Conservation (phyloP, 257 asterid species). For the Verbena officinalis region DNA sequence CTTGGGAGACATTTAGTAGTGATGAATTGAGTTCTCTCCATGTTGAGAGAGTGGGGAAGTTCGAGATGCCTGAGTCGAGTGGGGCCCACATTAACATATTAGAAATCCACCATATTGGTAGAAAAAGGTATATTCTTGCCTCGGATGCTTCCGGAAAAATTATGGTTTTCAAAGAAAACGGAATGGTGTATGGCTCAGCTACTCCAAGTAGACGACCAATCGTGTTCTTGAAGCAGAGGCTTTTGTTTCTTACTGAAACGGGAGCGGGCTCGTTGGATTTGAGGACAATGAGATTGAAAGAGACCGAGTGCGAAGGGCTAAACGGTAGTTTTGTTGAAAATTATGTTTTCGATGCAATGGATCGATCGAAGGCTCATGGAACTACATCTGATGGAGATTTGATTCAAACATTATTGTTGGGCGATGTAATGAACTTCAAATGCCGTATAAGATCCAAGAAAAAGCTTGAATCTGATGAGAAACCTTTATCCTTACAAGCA, state of each 20-base stretch:
- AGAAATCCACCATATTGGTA: slow-evolving; percentile 87
- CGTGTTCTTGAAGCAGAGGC: slow-evolving; percentile 90
- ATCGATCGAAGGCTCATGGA: slow-evolving; percentile 88
- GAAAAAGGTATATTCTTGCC: slow-evolving; percentile 72
- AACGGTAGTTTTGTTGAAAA: slow-evolving; percentile 58
- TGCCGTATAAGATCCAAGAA: slow-evolving; percentile 81
- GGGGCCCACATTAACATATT: slow-evolving; percentile 47
- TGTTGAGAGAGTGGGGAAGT: slow-evolving; percentile 54
- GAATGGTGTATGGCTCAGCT: slow-evolving; percentile 59
- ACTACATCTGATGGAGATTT: slow-evolving; percentile 71
- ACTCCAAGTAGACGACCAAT: slow-evolving; percentile 65
- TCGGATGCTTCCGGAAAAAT: slow-evolving; percentile 59
- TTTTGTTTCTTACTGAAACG: slow-evolving; percentile 78
- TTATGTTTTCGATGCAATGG: slow-evolving; percentile 81
- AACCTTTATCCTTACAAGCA: slow-evolving; percentile 71
- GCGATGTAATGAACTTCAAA: slow-evolving; percentile 86
- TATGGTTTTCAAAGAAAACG: slow-evolving; percentile 67
- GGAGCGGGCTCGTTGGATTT: slow-evolving; percentile 98
- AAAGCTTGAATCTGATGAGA: slow-evolving; percentile 61
- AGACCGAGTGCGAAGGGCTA: slow-evolving; percentile 85
- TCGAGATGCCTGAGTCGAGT: slow-evolving; percentile 47
- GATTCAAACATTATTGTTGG: slow-evolving; percentile 76
- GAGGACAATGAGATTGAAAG: slow-evolving; percentile 87
- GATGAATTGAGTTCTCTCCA: slow-evolving; percentile 67
- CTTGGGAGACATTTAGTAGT: slow-evolving; percentile 69